phyloP scores from a whole-genome alignment of 306 rosid genomes.

The Cicer pinnatifidum region DNA sequence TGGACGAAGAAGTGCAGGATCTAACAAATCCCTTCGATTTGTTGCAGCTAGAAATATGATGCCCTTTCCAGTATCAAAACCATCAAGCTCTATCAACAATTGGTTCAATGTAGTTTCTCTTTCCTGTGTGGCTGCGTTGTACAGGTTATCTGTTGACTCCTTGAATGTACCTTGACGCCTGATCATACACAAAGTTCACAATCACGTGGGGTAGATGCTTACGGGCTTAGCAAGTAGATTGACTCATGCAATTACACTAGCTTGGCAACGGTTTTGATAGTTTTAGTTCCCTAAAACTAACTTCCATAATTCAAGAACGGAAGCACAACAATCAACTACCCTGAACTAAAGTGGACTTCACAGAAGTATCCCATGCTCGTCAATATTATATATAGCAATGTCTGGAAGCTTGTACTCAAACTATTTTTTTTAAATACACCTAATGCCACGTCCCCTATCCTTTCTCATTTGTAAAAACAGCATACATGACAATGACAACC shows the following conservation, averaged over 20 bases:
- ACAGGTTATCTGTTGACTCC: slow-evolving; percentile 71
- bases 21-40: slow-evolving; percentile 94
- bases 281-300: slow-evolving; percentile 14
- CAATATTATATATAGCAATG: slow-evolving; percentile 24
- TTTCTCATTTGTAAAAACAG: slow-evolving; percentile 15
- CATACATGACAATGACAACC: slow-evolving; percentile 24
- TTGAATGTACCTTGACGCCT: slow-evolving; percentile 98
- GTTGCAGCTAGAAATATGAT: slow-evolving; percentile 97
- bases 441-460: slow-evolving; percentile 12
- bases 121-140: slow-evolving; percentile 98
- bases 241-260: slow-evolving; percentile 38
- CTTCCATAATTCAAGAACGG: slow-evolving; percentile 30
- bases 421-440: slow-evolving; percentile 29
- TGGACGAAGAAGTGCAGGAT: slow-evolving; percentile 99
- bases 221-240: slow-evolving; percentile 37
- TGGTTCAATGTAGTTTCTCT: slow-evolving; percentile 99
- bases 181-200: slow-evolving; percentile 48
- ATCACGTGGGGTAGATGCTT: slow-evolving; percentile 40
- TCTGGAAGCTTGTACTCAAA: slow-evolving; percentile 1
- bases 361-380: slow-evolving; percentile 24
- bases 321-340: slow-evolving; percentile 31
- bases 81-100: slow-evolving; percentile 94
- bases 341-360: slow-evolving; percentile 23
- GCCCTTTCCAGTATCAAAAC: slow-evolving; percentile 99
- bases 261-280: slow-evolving; percentile 33